Conservation (phyloP, 805 yeast species). For the Priceomyces haplophilus region DNA sequence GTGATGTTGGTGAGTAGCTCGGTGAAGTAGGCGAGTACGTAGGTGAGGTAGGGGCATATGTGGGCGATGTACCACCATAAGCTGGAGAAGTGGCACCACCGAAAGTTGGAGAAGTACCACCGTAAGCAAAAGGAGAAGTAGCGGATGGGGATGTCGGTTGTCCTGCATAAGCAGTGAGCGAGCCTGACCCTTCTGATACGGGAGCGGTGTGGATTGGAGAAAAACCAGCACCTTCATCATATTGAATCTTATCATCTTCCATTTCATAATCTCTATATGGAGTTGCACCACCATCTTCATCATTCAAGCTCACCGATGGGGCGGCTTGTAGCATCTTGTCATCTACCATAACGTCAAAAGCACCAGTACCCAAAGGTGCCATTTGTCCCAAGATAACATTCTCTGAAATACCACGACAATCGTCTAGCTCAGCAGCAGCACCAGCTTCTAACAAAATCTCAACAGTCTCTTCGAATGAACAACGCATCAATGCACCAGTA, state of each 20-base stretch:
- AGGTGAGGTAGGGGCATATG: constrained; percentile 62
- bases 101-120: constrained; percentile 47
- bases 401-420: constrained; percentile 97
- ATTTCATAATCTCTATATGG: constrained; percentile 74
- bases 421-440: constrained; percentile 95
- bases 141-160: constrained; percentile 48
- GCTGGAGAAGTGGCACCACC: constrained; percentile 54
- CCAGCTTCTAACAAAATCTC: constrained; percentile 97
- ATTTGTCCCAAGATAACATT: constrained; percentile 96
- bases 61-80: constrained; percentile 73
- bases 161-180: constrained; percentile 87
- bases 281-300: constrained; percentile 74
- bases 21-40: constrained; percentile 62
- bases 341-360: constrained; percentile 92
- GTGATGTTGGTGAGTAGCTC: constrained; percentile 72
- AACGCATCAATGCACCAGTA: constrained; percentile 98
- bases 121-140: constrained; percentile 56
- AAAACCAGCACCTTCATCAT: constrained; percentile 76
- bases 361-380: constrained; percentile 98
- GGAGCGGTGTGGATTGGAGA: constrained; percentile 93
- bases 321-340: constrained; percentile 74
- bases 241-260: constrained; percentile 58
- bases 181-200: constrained; percentile 71
- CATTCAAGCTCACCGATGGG: constrained; percentile 38
- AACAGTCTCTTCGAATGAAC: constrained; percentile 98